Evolutionary conservation across 495 filamentous ascomycete species (phyloP), one percentile per base, ranked within the genome.

Genomic region (Neurospora sp.): DNA sequence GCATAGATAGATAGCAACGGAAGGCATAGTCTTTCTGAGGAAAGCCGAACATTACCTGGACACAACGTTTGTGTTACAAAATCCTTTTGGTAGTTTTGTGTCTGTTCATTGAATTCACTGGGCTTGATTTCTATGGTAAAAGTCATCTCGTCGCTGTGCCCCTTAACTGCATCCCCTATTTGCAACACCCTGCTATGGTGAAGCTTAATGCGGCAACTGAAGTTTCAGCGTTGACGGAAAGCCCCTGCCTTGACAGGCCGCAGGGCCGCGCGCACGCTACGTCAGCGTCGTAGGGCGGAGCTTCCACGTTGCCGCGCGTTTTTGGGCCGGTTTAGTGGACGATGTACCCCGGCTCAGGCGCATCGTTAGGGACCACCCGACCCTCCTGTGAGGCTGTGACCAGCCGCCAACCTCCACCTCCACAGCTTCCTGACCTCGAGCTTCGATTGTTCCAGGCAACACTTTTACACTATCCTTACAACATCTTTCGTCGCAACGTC

Each of bases 201-300:
- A 40, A 44, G 41, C 22, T 27, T 20, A 38, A 61, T 71, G 70
- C 70, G 44, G 44, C 44, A 71, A 71, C 38, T 38, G 70, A 71
- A 71, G 70, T 71, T 71, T 66, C 70, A 66, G 31, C n/a, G 44
- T 31, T 46, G 20, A 48, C 40, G 22, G 42, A 35, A 68, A 71
- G 70, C 44, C 70, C 44, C 18, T 53, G 42, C 70, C 70, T 71
- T 61, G 22, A 61, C 48, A 59, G 20, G 20, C 11, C 11, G 14
- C 27, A n/a, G 18, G 42, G 42, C 20, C 20, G 20, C 20, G 46
- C 53, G 27, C 53, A 35, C 14, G 27, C 53, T 66, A 35, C 53
- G 27, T 35, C 53, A 66, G 27, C 53, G 53, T 66, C 27, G 53
- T 66, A 35, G 53, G 27, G 22, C 53, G 53, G 53, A 61, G 53